Percentiles rank a stretch among this genome's conserved stretches.
phyloP scores from a whole-genome alignment of 495 filamentous ascomycete genomes.

The Neurospora pannonica region DNA sequence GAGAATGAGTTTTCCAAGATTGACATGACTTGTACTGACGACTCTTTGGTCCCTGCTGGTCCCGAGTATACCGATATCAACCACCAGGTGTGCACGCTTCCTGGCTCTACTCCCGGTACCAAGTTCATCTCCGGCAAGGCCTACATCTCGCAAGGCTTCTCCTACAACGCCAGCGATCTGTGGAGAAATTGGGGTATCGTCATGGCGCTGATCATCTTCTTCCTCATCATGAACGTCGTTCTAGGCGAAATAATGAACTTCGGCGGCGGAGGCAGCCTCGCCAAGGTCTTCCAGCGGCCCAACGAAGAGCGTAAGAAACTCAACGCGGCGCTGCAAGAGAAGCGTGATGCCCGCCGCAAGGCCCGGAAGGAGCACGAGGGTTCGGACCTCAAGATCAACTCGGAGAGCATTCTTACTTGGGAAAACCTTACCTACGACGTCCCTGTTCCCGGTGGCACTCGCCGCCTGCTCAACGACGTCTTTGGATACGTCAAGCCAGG shows the following conservation, averaged over 20 bases:
- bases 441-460: slow-evolving; percentile 56
- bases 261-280: slow-evolving; percentile 65
- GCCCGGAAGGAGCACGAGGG: slow-evolving; percentile 35
- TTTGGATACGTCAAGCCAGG: slow-evolving; percentile 75
- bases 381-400: slow-evolving; percentile 54
- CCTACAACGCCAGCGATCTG: slow-evolving; percentile 49
- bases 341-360: slow-evolving; percentile 46
- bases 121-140: slow-evolving; percentile 46
- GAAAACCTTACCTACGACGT: slow-evolving; percentile 73
- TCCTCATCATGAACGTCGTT: slow-evolving; percentile 58
- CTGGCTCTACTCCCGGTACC: slow-evolving; percentile 55
- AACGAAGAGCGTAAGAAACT: slow-evolving; percentile 59
- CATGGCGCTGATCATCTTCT: slow-evolving; percentile 54
- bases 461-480: slow-evolving; percentile 59
- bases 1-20: slow-evolving; percentile 67
- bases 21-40: slow-evolving; percentile 52
- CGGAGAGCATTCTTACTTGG: slow-evolving; percentile 67
- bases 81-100: slow-evolving; percentile 66
- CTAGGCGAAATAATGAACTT: slow-evolving; percentile 70
- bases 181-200: slow-evolving; percentile 76
- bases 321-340: slow-evolving; percentile 53
- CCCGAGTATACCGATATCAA: slow-evolving; percentile 54
- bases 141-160: slow-evolving; percentile 56
- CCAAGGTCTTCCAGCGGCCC: slow-evolving; percentile 64
- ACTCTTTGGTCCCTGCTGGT: slow-evolving; percentile 57